Evolutionary conservation across 2,329 filamentous ascomycete species (phyloP).

Genomic region (Epichloe hybrida): DNA sequence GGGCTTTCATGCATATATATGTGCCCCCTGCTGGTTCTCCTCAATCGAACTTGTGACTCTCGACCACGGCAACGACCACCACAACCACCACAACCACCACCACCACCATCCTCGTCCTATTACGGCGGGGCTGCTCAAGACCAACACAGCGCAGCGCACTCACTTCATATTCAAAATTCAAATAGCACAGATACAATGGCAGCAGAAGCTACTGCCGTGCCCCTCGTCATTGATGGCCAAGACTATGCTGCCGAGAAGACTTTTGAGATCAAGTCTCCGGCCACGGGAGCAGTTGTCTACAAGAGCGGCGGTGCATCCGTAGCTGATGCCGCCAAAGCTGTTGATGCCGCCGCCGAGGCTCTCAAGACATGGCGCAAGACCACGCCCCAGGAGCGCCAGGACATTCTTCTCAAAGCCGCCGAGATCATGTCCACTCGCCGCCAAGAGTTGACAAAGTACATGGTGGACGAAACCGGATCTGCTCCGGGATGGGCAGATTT

Average conservation of each 20-base stretch:
- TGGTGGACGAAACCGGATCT: slow-evolving; percentile 36
- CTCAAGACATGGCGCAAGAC: slow-evolving; percentile 56
- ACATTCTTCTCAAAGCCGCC: slow-evolving; percentile 57
- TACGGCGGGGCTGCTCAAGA: too few relatives aligned
- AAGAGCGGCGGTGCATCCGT: slow-evolving; percentile 43
- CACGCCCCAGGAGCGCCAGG: slow-evolving; percentile 46
- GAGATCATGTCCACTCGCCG: slow-evolving; percentile 46
- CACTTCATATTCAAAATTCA: too few relatives aligned
- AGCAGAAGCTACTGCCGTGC: slow-evolving; percentile 13
- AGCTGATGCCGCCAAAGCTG: slow-evolving; percentile 38
- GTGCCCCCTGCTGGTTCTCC: too few relatives aligned
- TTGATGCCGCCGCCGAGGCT: slow-evolving; percentile 46
- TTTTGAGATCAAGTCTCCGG: slow-evolving; percentile 45
- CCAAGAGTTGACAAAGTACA: slow-evolving; percentile 47
- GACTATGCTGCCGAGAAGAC: slow-evolving; percentile 31
- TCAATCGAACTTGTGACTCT: too few relatives aligned
- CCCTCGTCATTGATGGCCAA: slow-evolving; percentile 29
- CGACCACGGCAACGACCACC: too few relatives aligned
- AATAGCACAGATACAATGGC: background rate
- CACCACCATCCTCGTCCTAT: too few relatives aligned
- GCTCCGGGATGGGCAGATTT: slow-evolving; percentile 25
- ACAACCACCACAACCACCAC: too few relatives aligned
- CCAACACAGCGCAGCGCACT: too few relatives aligned
- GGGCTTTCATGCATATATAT: too few relatives aligned
- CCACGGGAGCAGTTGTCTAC: slow-evolving; percentile 36